Conservation (phyloP, 345 rosid genomes). For the Moricandia moricandioides region DNA sequence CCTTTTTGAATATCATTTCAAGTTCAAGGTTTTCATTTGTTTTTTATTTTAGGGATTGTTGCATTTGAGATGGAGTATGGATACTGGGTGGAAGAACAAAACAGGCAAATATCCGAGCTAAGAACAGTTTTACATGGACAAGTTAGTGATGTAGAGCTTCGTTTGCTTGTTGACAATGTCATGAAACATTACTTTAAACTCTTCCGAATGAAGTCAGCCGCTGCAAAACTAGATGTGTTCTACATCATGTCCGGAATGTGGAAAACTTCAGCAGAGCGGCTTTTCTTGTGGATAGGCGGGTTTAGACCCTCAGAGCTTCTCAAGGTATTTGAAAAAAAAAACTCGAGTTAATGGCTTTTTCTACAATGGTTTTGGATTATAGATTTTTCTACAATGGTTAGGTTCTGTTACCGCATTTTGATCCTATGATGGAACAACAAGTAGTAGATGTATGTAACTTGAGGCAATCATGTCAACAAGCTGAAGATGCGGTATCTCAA, state of each 20-base stretch:
- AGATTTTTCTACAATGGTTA: constrained; percentile 19
- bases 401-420: constrained; percentile 75
- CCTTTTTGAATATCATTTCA: background rate
- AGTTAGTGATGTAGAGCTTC: constrained; percentile 57
- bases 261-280: constrained; percentile 83
- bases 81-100: constrained; percentile 76
- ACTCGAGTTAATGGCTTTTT: background rate
- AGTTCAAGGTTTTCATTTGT: no score
- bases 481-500: constrained; percentile 89
- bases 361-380: background rate
- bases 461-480: constrained; percentile 79
- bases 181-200: constrained; percentile 81
- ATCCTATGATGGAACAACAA: constrained; percentile 66
- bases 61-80: no score
- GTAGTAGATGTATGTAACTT: constrained; percentile 47
- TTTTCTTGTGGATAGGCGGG: constrained; percentile 95
- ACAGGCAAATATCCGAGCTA: constrained; percentile 54
- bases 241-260: constrained; percentile 84
- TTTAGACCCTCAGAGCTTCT: constrained; percentile 93
- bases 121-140: constrained; percentile 62
- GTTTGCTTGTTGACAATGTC: constrained; percentile 57
- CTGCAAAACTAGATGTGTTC: constrained; percentile 77
- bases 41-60: no score
- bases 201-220: constrained; percentile 72
- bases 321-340: constrained; percentile 48